A percentile compares a stretch with the other conserved stretches of the same genome.
These are phyloP conservation scores for Boletus reticulatus DNA, from an alignment of 768 basidiomycete genomes.

Conservation along the genomic window DNA sequence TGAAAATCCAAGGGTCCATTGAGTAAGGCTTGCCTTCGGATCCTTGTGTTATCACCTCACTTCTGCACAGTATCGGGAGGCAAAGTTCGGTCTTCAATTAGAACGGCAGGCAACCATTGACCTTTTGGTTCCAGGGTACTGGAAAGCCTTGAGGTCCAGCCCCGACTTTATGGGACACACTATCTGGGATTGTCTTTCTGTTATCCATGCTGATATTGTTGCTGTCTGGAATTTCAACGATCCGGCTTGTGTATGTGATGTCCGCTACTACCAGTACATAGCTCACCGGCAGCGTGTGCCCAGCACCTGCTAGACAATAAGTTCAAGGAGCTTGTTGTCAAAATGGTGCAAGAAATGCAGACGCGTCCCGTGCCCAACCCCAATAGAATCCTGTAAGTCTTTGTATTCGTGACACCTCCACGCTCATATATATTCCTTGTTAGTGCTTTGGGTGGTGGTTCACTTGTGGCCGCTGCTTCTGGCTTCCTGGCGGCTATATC, in stretches of 20 bases:
- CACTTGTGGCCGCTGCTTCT: too few relatives aligned
- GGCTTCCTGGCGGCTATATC: too few relatives aligned
- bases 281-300: neutral
- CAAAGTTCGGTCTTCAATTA: neutral
- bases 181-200: neutral
- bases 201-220: neutral
- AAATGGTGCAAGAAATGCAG: too few relatives aligned
- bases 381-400: too few relatives aligned
- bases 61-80: neutral
- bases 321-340: neutral
- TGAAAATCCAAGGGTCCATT: neutral
- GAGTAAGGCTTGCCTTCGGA: neutral
- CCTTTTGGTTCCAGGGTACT: neutral
- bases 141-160: neutral
- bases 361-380: too few relatives aligned
- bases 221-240: slow-evolving; percentile 1
- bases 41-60: neutral
- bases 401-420: too few relatives aligned
- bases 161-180: neutral
- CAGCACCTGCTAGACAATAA: neutral
- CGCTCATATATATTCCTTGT: too few relatives aligned
- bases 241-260: neutral
- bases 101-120: neutral
- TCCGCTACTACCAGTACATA: too few relatives aligned
- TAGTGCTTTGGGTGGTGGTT: too few relatives aligned